phyloP scores from a whole-genome alignment of 495 filamentous ascomycete species.

The Glonium stellatum region DNA sequence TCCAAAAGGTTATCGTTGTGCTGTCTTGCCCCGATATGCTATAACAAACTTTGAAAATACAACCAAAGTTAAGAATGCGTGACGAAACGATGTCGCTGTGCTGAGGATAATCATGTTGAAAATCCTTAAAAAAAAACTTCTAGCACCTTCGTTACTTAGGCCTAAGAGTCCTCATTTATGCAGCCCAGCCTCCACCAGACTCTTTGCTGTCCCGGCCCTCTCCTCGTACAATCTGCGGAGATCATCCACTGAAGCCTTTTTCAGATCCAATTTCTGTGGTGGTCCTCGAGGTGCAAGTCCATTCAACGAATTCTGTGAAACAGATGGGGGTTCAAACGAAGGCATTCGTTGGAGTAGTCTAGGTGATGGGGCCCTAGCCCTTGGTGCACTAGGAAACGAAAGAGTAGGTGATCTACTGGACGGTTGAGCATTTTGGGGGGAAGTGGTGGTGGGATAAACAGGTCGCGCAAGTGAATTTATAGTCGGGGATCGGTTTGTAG shows the following conservation, averaged over 20 bases:
- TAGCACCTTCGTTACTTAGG: not conserved
- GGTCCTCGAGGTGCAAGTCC: conserved; percentile 1
- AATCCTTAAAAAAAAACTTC: not conserved
- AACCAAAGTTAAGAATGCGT: not conserved
- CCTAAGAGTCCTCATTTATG: conserved; percentile 3
- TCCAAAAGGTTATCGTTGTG: not conserved
- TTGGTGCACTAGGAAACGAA: conserved; percentile 16
- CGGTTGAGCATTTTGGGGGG: conserved; percentile 5
- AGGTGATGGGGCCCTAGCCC: conserved; percentile 30
- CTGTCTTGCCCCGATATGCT: not conserved
- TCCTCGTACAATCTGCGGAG: conserved; percentile 39
- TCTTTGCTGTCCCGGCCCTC: conserved; percentile 31
- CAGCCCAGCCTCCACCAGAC: conserved; percentile 21
- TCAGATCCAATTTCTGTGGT: conserved; percentile 31
- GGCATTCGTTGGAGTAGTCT: conserved; percentile 34
- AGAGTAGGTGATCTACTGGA: conserved; percentile 21
- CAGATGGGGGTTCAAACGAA: conserved; percentile 24
- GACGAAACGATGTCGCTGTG: not conserved
- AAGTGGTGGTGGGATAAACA: conserved; percentile 15
- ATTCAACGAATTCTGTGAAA: not conserved
- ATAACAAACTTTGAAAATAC: not conserved
- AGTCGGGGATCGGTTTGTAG: conserved; percentile 21
- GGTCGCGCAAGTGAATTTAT: conserved; percentile 31
- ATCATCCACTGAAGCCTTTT: conserved; percentile 35
- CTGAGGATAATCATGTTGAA: not conserved